Evolutionary conservation across 768 basidiomycete species (phyloP).

Genomic region (Mycena metata): DNA sequence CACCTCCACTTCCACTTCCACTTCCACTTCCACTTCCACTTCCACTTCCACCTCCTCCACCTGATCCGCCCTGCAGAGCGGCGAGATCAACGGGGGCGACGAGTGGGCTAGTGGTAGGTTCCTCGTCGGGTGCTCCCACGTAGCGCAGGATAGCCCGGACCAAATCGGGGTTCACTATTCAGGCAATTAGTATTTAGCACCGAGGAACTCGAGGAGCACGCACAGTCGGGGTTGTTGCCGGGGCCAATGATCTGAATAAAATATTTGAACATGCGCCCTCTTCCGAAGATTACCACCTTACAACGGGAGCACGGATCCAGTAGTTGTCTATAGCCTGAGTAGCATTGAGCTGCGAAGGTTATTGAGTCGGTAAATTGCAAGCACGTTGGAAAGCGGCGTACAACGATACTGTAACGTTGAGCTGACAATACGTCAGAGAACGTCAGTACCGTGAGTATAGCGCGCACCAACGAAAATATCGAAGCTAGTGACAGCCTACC

Average conservation of each 20-base stretch:
- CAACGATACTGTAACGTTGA: constrained; percentile 50
- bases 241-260: neutral
- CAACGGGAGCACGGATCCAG: constrained; percentile 54
- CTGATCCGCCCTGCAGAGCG: too few species aligned
- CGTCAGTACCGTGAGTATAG: neutral
- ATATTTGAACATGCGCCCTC: too few species aligned
- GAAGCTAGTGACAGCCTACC: constrained; percentile 45
- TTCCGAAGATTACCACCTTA: neutral
- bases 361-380: neutral
- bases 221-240: neutral
- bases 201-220: neutral
- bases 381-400: neutral
- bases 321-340: constrained; percentile 54
- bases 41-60: too few species aligned
- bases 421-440: constrained; percentile 20
- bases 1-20: neutral
- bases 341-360: constrained; percentile 38
- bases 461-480: constrained; percentile 42
- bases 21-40: neutral
- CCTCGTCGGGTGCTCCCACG: constrained; percentile 51
- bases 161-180: constrained; percentile 45
- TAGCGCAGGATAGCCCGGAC: constrained; percentile 60
- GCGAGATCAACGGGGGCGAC: neutral
- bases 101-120: constrained; percentile 38
- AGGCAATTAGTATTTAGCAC: constrained; percentile 1